These are phyloP conservation scores for Candida patagonica DNA, from an alignment of 805 yeast genomes.

Conservation along the genomic window DNA sequence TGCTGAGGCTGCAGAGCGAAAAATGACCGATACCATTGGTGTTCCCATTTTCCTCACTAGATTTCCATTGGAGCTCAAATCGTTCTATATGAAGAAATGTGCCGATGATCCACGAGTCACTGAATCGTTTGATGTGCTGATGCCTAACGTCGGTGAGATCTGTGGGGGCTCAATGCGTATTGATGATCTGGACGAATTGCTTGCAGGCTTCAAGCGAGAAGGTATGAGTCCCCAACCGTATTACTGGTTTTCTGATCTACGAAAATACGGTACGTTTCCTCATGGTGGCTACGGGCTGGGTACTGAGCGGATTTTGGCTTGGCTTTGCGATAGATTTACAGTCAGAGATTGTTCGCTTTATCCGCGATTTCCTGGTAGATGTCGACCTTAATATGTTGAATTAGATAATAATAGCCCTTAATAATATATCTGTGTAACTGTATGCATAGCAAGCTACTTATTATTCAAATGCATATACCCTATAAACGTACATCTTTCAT, in stretches of 20 bases:
- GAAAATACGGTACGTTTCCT: constrained; percentile 95
- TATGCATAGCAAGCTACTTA: no score
- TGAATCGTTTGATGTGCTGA: constrained; percentile 94
- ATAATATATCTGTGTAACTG: no score
- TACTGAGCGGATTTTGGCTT: constrained; percentile 94
- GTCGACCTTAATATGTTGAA: constrained; percentile 74
- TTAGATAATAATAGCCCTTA: neutral
- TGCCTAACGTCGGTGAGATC: constrained; percentile 99
- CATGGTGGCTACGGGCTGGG: constrained; percentile 99
- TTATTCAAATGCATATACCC: no score
- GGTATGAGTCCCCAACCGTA: constrained; percentile 71
- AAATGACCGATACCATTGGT: constrained; percentile 92
- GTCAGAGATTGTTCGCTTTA: constrained; percentile 97
- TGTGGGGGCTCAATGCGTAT: constrained; percentile 99
- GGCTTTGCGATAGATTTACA: constrained; percentile 96
- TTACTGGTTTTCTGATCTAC: constrained; percentile 94
- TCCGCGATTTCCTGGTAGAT: constrained; percentile 97
- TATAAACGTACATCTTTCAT: no score
- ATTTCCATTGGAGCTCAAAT: constrained; percentile 95
- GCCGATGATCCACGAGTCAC: constrained; percentile 87
- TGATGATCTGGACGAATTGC: constrained; percentile 65
- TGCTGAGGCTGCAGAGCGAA: constrained; percentile 99
- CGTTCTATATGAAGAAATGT: constrained; percentile 96
- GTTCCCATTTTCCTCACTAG: constrained; percentile 85
- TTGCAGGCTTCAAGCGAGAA: constrained; percentile 91